Conservation (phyloP, 352 stramenopile genomes). For the Phytophthora agathidicida region DNA sequence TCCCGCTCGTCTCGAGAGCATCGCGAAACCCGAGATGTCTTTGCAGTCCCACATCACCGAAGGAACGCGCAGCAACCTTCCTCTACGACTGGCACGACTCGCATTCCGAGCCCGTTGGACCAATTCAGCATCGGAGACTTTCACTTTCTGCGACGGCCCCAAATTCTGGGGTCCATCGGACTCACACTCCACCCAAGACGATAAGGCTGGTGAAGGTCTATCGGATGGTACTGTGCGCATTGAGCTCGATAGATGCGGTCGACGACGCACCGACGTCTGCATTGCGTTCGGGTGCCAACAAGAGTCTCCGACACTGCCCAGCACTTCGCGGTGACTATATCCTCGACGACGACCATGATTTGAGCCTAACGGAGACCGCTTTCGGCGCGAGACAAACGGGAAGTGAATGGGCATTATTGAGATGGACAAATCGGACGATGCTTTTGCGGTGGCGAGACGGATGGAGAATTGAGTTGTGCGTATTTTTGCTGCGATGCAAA, state of each 20-base stretch:
- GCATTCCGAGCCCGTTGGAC: conserved; percentile 34
- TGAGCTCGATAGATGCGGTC: conserved; percentile 27
- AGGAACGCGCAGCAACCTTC: conserved; percentile 18
- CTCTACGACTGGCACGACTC: conserved; percentile 22
- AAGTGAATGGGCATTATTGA: conserved; percentile 37
- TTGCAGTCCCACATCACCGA: conserved; percentile 45
- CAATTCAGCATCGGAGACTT: conserved; percentile 35
- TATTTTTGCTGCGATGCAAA: conserved; percentile 13
- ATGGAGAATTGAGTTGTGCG: conserved; percentile 32
- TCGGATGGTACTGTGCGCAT: conserved; percentile 24
- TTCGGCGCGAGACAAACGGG: conserved; percentile 22
- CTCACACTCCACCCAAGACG: conserved; percentile 13
- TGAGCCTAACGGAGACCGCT: neutral
- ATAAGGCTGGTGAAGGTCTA: conserved; percentile 18
- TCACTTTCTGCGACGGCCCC: conserved; percentile 25
- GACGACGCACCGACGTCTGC: conserved; percentile 1
- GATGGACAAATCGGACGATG: neutral
- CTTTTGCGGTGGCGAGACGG: conserved; percentile 4
- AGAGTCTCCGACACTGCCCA: conserved; percentile 6
- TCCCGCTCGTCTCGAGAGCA: conserved; percentile 31
- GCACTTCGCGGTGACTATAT: conserved; percentile 6
- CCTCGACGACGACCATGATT: neutral
- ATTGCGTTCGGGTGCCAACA: conserved; percentile 17
- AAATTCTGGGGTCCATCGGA: conserved; percentile 10
- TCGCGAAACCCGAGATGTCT: conserved; percentile 31